These are phyloP conservation scores for Trichoderma sp. DNA, from an alignment of 2,329 filamentous ascomycete species.

Conservation along the genomic window DNA sequence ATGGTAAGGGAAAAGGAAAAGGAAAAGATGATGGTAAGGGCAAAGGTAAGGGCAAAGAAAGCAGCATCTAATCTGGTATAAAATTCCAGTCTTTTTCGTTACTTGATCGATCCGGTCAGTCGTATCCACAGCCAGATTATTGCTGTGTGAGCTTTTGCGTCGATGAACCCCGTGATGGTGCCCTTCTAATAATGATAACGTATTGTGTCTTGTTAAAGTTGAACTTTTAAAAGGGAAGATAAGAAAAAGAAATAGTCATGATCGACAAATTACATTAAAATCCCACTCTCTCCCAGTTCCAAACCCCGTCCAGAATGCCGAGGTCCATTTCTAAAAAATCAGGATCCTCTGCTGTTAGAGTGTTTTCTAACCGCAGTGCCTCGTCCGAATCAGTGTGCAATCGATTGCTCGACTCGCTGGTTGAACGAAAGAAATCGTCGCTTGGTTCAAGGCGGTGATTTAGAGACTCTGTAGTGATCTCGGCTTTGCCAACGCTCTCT, in stretches of 20 bases:
- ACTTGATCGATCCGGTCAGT: too few relatives aligned
- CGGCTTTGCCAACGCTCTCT: not conserved
- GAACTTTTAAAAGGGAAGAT: too few relatives aligned
- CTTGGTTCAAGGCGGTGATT: not conserved
- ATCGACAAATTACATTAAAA: not conserved
- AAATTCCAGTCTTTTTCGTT: too few relatives aligned
- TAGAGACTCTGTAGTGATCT: not conserved
- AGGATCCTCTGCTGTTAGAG: not conserved
- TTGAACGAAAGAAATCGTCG: not conserved
- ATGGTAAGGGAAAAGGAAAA: not conserved
- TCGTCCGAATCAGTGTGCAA: not conserved
- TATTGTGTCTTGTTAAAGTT: too few relatives aligned
- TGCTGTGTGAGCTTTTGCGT: too few relatives aligned
- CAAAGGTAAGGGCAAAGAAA: not conserved
- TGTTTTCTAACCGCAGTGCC: not conserved
- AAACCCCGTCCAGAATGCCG: constrained; percentile 18
- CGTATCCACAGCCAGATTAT: too few relatives aligned
- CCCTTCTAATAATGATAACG: too few relatives aligned
- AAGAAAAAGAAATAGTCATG: too few relatives aligned
- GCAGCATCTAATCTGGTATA: not conserved
- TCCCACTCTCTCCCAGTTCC: constrained; percentile 18
- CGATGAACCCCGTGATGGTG: too few relatives aligned
- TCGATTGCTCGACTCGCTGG: not conserved
- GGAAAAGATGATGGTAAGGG: not conserved
- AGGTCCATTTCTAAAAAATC: constrained; percentile 10